A percentile compares a stretch with the other conserved stretches of the same genome.
Evolutionary conservation across 1,139 yeast species (phyloP).

Genomic region (Protomyces inouyei): DNA sequence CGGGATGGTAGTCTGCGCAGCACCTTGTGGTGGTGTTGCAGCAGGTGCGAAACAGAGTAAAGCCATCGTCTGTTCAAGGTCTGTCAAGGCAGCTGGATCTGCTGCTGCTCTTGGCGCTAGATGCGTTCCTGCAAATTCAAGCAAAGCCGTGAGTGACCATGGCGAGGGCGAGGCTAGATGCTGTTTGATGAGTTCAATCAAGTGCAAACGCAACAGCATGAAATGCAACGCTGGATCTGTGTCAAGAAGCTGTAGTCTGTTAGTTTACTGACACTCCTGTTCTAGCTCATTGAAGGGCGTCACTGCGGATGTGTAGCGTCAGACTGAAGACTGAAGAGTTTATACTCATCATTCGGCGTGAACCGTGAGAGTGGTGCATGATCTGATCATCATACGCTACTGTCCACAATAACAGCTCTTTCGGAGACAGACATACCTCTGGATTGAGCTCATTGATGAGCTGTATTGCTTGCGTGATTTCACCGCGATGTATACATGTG

Average conservation of each 20-base stretch:
- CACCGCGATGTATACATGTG: slow-evolving; percentile 39
- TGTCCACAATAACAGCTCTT: not conserved
- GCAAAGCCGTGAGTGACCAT: slow-evolving; percentile 35
- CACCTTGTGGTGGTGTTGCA: slow-evolving; percentile 34
- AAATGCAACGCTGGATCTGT: slow-evolving; percentile 40
- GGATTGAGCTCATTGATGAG: slow-evolving; percentile 42
- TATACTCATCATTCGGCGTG: slow-evolving; percentile 33
- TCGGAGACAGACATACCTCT: slow-evolving; percentile 34
- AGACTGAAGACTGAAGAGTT: slow-evolving; percentile 36
- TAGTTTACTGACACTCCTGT: not conserved
- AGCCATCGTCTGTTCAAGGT: slow-evolving; percentile 44
- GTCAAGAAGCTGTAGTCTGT: slow-evolving; percentile 37
- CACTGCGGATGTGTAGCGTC: slow-evolving; percentile 28
- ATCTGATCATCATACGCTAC: slow-evolving; percentile 33
- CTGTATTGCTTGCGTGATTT: slow-evolving; percentile 41
- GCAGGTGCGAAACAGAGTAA: slow-evolving; percentile 41
- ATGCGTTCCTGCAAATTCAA: slow-evolving; percentile 42
- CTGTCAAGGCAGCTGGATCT: slow-evolving; percentile 38
- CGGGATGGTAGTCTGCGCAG: not conserved
- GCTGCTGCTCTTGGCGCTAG: slow-evolving; percentile 40
- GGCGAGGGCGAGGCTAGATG: slow-evolving; percentile 32
- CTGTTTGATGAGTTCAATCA: slow-evolving; percentile 42
- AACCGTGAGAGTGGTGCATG: slow-evolving; percentile 37
- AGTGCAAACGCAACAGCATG: slow-evolving; percentile 40
- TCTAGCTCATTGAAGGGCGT: too few relatives aligned